phyloP scores from a whole-genome alignment of 148 eudicot species.

The Polygonum aviculare region DNA sequence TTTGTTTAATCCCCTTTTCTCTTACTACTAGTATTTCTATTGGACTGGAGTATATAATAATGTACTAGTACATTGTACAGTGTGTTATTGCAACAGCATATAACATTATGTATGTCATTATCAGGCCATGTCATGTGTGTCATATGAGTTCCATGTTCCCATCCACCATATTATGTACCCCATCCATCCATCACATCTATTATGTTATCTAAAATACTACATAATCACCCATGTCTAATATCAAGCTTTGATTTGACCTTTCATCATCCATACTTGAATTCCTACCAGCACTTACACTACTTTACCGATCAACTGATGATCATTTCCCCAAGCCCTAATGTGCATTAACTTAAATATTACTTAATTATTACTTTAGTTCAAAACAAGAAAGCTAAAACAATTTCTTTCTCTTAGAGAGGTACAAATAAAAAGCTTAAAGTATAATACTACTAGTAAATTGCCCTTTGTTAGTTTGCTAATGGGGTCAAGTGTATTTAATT shows the following conservation, averaged over 20 bases:
- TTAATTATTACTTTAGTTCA: too few relatives aligned
- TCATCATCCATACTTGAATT: not conserved
- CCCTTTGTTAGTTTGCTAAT: not conserved
- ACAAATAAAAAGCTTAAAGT: too few relatives aligned
- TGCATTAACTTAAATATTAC: not conserved
- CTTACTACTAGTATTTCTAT: not conserved
- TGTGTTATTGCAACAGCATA: not conserved
- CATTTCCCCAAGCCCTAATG: not conserved
- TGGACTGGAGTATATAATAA: not conserved
- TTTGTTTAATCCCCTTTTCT: not conserved
- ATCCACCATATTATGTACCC: slow-evolving; percentile 10
- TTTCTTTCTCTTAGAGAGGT: too few relatives aligned
- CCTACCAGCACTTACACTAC: not conserved
- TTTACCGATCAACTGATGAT: not conserved
- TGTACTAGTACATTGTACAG: not conserved
- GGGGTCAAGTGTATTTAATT: not conserved
- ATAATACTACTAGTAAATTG: too few relatives aligned
- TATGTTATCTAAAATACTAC: not conserved
- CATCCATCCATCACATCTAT: slow-evolving; percentile 5
- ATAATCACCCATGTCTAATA: not conserved
- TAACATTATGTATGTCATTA: slow-evolving; percentile 7
- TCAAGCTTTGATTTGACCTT: not conserved
- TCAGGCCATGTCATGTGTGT: slow-evolving; percentile 9
- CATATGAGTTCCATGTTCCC: slow-evolving; percentile 6
- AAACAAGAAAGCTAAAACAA: not conserved